Percentiles rank a stretch among this genome's conserved stretches.
phyloP scores from a whole-genome alignment of 257 asterid genomes.

The Asclepias syriaca region DNA sequence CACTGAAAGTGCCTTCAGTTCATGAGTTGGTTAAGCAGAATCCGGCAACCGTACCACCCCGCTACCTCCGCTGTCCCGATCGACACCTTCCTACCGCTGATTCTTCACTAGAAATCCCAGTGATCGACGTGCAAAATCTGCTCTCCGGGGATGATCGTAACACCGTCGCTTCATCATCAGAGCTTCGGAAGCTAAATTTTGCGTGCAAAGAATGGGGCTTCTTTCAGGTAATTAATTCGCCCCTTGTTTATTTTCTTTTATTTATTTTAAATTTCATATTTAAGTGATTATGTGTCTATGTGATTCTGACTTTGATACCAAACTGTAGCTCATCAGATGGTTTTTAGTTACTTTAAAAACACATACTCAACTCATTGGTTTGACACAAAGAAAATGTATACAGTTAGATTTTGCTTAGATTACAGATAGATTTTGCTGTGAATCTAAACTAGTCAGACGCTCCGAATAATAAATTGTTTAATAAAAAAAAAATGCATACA shows the following conservation, averaged over 20 bases:
- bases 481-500: too few relatives aligned
- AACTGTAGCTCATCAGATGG: neutral
- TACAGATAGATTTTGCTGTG: too few relatives aligned
- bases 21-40: constrained; percentile 48
- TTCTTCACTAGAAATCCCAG: constrained; percentile 25
- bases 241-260: neutral
- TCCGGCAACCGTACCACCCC: constrained; percentile 25
- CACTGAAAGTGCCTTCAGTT: constrained; percentile 47
- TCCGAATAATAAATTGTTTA: too few relatives aligned
- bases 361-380: too few relatives aligned
- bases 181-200: constrained; percentile 37
- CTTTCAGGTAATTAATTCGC: constrained; percentile 46
- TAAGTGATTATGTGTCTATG: too few relatives aligned
- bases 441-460: too few relatives aligned
- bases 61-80: constrained; percentile 39
- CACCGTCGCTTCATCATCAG: constrained; percentile 16
- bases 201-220: constrained; percentile 57
- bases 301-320: too few relatives aligned
- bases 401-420: too few relatives aligned
- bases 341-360: too few relatives aligned
- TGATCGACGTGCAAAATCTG: constrained; percentile 31
- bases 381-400: too few relatives aligned
- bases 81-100: constrained; percentile 1
- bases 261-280: too few relatives aligned
- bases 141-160: constrained; percentile 8